Evolutionary conservation across 2,329 filamentous ascomycete genomes (phyloP).

Genomic region (Orbilia quercus): DNA sequence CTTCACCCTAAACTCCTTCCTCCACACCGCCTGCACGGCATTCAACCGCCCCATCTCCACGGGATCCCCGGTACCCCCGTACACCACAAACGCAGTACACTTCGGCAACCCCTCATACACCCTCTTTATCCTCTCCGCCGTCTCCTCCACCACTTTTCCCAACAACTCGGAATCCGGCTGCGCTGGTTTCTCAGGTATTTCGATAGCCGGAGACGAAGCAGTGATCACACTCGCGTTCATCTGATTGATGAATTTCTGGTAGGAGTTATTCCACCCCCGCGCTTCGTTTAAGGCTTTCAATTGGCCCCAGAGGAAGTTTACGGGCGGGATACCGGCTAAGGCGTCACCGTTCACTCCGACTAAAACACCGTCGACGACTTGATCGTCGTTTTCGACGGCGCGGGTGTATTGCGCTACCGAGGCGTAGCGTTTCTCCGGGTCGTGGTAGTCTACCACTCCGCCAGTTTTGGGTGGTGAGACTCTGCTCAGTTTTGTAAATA

Average conservation of each 20-base stretch:
- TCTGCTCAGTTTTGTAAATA: constrained; percentile 84
- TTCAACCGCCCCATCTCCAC: constrained; percentile 73
- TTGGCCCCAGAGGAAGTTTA: constrained; percentile 75
- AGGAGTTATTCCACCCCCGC: constrained; percentile 71
- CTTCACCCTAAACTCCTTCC: constrained; percentile 73
- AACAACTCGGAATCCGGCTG: constrained; percentile 31
- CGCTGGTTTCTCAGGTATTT: constrained; percentile 22
- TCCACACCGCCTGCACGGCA: constrained; percentile 71
- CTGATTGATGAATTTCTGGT: constrained; percentile 42
- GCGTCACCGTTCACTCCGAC: constrained; percentile 67
- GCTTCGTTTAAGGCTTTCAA: constrained; percentile 74
- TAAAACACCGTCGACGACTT: constrained; percentile 70
- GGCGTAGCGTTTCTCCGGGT: constrained; percentile 74
- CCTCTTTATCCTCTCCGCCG: constrained; percentile 65
- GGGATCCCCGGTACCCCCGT: constrained; percentile 76
- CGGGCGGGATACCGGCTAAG: constrained; percentile 68
- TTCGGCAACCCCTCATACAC: constrained; percentile 72
- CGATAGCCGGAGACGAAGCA: constrained; percentile 21
- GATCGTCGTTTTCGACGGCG: constrained; percentile 67
- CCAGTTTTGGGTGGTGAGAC: constrained; percentile 71
- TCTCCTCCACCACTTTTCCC: constrained; percentile 56
- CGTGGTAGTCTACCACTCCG: constrained; percentile 89
- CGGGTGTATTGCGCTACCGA: constrained; percentile 70
- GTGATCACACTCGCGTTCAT: constrained; percentile 37
- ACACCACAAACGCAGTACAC: constrained; percentile 74